A percentile compares a stretch with the other conserved stretches of the same genome.
These are phyloP conservation scores for Carex cristatella DNA, from an alignment of 176 grass and related monocot genomes.

Conservation along the genomic window DNA sequence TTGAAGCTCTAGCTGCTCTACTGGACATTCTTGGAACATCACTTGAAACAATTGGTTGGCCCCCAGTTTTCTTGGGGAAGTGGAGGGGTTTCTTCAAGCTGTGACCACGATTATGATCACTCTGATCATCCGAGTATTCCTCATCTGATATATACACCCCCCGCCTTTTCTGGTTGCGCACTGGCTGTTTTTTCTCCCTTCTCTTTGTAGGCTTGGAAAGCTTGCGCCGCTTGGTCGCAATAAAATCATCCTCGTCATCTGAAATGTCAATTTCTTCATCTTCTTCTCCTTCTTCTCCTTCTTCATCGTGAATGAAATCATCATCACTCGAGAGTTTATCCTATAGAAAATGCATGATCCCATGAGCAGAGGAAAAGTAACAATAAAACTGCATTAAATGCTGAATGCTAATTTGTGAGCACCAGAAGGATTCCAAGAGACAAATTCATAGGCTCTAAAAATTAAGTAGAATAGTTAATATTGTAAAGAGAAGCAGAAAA, in stretches of 20 bases:
- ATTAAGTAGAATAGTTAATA: neutral
- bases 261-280: slow-evolving; percentile 62
- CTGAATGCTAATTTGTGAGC: neutral
- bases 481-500: neutral
- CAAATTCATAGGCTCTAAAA: neutral
- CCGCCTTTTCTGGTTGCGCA: slow-evolving; percentile 48
- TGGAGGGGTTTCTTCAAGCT: slow-evolving; percentile 42
- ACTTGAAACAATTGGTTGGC: slow-evolving; percentile 29
- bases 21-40: slow-evolving; percentile 74
- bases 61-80: slow-evolving; percentile 41
- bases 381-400: neutral
- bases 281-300: slow-evolving; percentile 36
- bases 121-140: slow-evolving; percentile 81
- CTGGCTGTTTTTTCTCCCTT: slow-evolving; percentile 49
- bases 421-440: neutral
- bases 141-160: slow-evolving; percentile 66
- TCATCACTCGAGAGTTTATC: slow-evolving; percentile 67
- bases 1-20: slow-evolving; percentile 54
- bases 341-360: slow-evolving; percentile 27
- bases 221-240: slow-evolving; percentile 58
- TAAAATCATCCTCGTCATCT: slow-evolving; percentile 62
- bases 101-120: slow-evolving; percentile 52
- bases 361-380: neutral
- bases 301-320: slow-evolving; percentile 33
- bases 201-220: slow-evolving; percentile 43